Evolutionary conservation across 2,329 filamentous ascomycete species (phyloP).

Genomic region (Hypoxylon rubiginosum): DNA sequence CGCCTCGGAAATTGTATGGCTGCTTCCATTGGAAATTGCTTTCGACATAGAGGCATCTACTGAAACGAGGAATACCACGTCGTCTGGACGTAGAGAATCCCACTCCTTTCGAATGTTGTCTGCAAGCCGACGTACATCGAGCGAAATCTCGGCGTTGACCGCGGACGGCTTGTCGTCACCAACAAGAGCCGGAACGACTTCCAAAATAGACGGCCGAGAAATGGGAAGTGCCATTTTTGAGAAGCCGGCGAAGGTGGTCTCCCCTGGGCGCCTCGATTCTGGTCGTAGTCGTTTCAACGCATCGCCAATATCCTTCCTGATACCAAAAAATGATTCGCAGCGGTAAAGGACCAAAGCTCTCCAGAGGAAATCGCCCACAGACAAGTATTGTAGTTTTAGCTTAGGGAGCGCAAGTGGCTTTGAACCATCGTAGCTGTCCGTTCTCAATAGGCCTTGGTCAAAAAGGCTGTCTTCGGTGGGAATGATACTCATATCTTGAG

Average conservation of each 20-base stretch:
- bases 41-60: conserved; percentile 73
- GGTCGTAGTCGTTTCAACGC: conserved; percentile 84
- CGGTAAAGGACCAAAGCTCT: conserved; percentile 90
- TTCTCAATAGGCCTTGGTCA: conserved; percentile 81
- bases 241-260: conserved; percentile 82
- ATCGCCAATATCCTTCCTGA: conserved; percentile 90
- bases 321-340: conserved; percentile 92
- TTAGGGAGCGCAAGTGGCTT: conserved; percentile 92
- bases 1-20: conserved; percentile 59
- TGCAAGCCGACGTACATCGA: conserved; percentile 85
- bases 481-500: conserved; percentile 78
- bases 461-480: conserved; percentile 89
- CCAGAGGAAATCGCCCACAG: conserved; percentile 97
- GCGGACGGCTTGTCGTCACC: conserved; percentile 86
- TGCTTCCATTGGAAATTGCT: conserved; percentile 67
- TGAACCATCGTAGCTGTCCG: conserved; percentile 89
- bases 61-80: conserved; percentile 88
- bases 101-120: conserved; percentile 85
- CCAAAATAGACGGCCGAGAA: conserved; percentile 85
- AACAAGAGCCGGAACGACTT: conserved; percentile 85
- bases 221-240: conserved; percentile 94
- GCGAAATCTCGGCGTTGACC: conserved; percentile 85
- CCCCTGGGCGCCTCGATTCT: conserved; percentile 72
- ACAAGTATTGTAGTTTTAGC: conserved; percentile 94
- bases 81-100: conserved; percentile 88